Evolutionary conservation across 108 stramenopile species (phyloP), one percentile per base, ranked within the genome.

Genomic region (Thalassiosira profunda): DNA sequence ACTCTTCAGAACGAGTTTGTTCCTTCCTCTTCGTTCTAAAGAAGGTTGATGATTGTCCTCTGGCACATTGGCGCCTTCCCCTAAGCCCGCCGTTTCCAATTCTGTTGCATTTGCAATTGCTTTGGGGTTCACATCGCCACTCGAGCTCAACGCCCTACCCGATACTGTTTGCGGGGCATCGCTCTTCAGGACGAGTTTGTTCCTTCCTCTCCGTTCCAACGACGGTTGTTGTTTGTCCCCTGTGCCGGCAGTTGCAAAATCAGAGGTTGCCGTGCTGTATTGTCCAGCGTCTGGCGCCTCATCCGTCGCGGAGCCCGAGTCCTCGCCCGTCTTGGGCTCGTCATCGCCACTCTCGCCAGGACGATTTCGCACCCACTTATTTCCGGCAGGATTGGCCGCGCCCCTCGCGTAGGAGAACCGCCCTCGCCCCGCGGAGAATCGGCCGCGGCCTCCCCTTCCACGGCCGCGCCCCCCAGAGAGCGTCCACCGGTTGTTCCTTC

Each of bases 1-100:
- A 21, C 53, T 74, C 47, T 60, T 74, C 8, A 59, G 3, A 41
- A 74, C 73, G 28, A 74, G 48, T 36, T 60, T 66, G 48, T 74
- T 38, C 36, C 40, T 59, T 38, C 73, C 73, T 54, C 46, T 15
- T 52, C 58, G 48, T 36, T 74, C 73, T 14, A 74, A 57, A 58
- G 24, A 36, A 28, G 48, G 38, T 23, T 43, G 37, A 1, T 0
- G 18, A 5, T 20, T 11, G 14, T 71, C 70, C 43, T 2, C 14
- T 26, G 41, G 34, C 23, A 15, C 41, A 14, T 26, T 15, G 21
- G 21, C 51, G 11, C 54, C 47, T 23, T 9, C 25, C 0, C n/a
- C 51, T 35, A 23, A 45, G 4, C 46, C 35, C 18, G 21, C 33
- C 21, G 7, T 23, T 60, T 34, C 36, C 15, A 35, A 4, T 0